Percentiles rank a stretch among this genome's conserved stretches.
Evolutionary conservation across 208 protist species (phyloP).

Genomic region (Balamuthia mandrillaris): DNA sequence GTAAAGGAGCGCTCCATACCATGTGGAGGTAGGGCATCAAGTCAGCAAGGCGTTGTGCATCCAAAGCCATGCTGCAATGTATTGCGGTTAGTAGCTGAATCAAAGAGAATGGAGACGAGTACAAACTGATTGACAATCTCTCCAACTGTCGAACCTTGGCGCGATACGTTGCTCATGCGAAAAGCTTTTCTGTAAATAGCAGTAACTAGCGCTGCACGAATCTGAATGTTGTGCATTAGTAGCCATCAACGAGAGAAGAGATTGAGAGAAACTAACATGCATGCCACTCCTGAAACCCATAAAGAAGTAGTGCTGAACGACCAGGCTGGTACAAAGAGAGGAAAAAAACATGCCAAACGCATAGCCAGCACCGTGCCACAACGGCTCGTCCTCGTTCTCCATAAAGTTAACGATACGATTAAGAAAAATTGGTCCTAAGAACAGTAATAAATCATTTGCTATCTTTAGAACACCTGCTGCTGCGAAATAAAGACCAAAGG

Average conservation of each 20-base stretch:
- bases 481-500: background rate
- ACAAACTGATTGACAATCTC: slow-evolving; percentile 80
- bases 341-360: background rate
- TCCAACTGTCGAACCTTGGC: slow-evolving; percentile 77
- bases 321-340: background rate
- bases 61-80: slow-evolving; percentile 57
- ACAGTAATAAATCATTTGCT: background rate
- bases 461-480: slow-evolving; percentile 4
- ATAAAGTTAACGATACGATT: background rate
- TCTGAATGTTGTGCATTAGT: background rate
- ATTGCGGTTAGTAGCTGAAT: background rate
- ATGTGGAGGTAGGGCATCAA: slow-evolving; percentile 69
- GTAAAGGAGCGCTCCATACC: slow-evolving; percentile 66
- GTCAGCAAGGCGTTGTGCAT: slow-evolving; percentile 65
- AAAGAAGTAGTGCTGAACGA: slow-evolving; percentile 23
- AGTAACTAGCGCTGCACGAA: slow-evolving; percentile 69
- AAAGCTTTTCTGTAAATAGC: slow-evolving; percentile 80
- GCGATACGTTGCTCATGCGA: slow-evolving; percentile 45
- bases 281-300: slow-evolving; percentile 17
- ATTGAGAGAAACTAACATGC: background rate
- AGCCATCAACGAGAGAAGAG: background rate
- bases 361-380: background rate
- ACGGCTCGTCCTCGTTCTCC: background rate
- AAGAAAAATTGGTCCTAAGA: background rate
- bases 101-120: background rate